These are phyloP conservation scores for Lasiodiplodia citricola DNA, from an alignment of 2,329 filamentous ascomycete genomes.

Conservation along the genomic window DNA sequence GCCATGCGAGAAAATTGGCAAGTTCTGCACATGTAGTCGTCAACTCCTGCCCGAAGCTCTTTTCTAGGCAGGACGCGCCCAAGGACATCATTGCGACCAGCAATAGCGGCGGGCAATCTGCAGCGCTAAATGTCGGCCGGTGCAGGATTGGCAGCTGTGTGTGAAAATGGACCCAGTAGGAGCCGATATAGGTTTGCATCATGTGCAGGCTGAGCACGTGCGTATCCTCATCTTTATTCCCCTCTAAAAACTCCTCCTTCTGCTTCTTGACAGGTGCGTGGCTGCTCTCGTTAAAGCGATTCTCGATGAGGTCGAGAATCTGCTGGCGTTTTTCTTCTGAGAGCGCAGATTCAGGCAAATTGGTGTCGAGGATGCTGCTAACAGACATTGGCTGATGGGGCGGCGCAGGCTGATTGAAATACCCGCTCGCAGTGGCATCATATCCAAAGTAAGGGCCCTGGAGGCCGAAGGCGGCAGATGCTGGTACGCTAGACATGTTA, in stretches of 20 bases:
- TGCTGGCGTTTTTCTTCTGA: conserved; percentile 88
- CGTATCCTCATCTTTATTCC: conserved; percentile 67
- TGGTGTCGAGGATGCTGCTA: conserved; percentile 81
- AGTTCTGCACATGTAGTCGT: conserved; percentile 80
- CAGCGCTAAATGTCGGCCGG: conserved; percentile 88
- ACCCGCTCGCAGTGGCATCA: conserved; percentile 55
- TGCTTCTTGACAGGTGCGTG: conserved; percentile 74
- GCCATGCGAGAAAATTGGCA: conserved; percentile 89
- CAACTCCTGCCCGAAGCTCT: conserved; percentile 74
- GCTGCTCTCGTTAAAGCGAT: conserved; percentile 80
- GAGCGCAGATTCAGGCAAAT: conserved; percentile 77
- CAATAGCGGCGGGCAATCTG: conserved; percentile 82
- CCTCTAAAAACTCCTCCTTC: conserved; percentile 78
- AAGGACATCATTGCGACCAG: conserved; percentile 90
- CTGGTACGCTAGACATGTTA: conserved; percentile 45
- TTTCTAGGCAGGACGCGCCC: conserved; percentile 87
- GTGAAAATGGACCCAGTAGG: conserved; percentile 95
- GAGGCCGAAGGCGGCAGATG: conserved; percentile 48
- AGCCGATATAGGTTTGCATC: conserved; percentile 89
- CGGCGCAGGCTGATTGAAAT: conserved; percentile 55
- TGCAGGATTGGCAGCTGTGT: conserved; percentile 94
- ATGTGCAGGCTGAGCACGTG: conserved; percentile 82
- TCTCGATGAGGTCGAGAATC: conserved; percentile 79
- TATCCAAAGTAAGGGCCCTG: conserved; percentile 58
- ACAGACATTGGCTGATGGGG: conserved; percentile 87